Evolutionary conservation across 805 yeast species (phyloP).

Genomic region (Kuraishia cidri): DNA sequence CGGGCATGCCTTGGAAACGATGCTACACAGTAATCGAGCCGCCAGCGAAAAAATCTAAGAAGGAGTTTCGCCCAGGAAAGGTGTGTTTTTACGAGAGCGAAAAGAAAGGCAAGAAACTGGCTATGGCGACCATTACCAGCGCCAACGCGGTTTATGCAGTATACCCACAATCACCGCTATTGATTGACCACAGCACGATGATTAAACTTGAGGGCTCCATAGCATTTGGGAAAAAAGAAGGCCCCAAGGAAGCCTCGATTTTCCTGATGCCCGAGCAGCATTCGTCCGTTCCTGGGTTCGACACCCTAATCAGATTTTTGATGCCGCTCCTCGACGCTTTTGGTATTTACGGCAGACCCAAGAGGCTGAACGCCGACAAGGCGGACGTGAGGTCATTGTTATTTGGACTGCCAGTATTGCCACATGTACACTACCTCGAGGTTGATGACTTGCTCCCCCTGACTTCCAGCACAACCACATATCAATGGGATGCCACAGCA

Average conservation of each 20-base stretch:
- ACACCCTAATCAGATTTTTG: slow-evolving; percentile 74
- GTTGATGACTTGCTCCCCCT: slow-evolving; percentile 47
- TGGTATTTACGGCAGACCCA: slow-evolving; percentile 75
- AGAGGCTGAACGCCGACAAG: slow-evolving; percentile 67
- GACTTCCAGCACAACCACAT: slow-evolving; percentile 20
- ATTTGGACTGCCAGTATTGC: slow-evolving; percentile 79
- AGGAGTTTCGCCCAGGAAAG: slow-evolving; percentile 47
- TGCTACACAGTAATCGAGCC: slow-evolving; percentile 89
- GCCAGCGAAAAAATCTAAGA: slow-evolving; percentile 35
- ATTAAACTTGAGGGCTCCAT: slow-evolving; percentile 84
- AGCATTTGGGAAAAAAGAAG: slow-evolving; percentile 40
- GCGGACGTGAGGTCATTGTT: slow-evolving; percentile 54
- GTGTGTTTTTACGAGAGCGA: slow-evolving; percentile 79
- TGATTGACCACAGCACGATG: slow-evolving; percentile 83
- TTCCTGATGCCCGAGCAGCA: slow-evolving; percentile 81
- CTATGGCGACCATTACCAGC: slow-evolving; percentile 70
- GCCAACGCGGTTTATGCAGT: slow-evolving; percentile 78
- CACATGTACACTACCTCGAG: slow-evolving; percentile 64
- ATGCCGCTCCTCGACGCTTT: slow-evolving; percentile 73
- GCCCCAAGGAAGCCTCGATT: slow-evolving; percentile 48
- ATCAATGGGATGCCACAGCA: slow-evolving; percentile 43
- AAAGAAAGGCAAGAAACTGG: slow-evolving; percentile 58
- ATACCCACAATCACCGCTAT: slow-evolving; percentile 78
- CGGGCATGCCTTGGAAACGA: slow-evolving; percentile 97
- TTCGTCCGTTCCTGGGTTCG: slow-evolving; percentile 76